These are phyloP conservation scores for Diplotaxis tenuifolia DNA, from an alignment of 345 rosid genomes.

Conservation along the genomic window DNA sequence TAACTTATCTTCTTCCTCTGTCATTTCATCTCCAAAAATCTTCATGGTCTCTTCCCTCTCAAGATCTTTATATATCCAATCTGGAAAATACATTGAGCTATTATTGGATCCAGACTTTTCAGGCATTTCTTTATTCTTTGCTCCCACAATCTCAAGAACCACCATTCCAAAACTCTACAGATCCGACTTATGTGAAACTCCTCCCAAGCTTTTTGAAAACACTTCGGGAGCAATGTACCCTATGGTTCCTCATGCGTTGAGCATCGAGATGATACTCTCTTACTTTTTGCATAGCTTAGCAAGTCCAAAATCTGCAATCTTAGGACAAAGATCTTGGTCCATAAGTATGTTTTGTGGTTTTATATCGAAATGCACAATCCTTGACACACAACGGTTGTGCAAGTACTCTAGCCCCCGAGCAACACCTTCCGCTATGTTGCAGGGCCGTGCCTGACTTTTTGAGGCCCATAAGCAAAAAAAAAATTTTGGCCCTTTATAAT, in stretches of 20 bases:
- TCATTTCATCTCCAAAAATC: background rate
- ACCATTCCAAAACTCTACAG: background rate
- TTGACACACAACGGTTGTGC: background rate
- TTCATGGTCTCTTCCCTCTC: background rate
- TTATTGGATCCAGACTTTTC: background rate
- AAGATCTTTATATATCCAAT: background rate
- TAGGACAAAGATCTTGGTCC: background rate
- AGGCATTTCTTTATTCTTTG: background rate
- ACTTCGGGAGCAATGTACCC: constrained; percentile 1
- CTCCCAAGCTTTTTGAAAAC: background rate
- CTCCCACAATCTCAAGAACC: background rate
- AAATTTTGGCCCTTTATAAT: too few relatives aligned
- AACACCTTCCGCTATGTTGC: background rate
- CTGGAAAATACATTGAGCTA: background rate
- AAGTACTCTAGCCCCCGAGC: background rate
- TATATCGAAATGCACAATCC: background rate
- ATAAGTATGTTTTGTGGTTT: background rate
- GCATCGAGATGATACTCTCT: background rate
- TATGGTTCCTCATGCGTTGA: background rate
- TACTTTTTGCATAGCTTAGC: background rate
- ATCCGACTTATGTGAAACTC: background rate
- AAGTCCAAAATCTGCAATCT: background rate
- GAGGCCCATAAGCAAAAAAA: too few relatives aligned
- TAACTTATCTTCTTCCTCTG: background rate
- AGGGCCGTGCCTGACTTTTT: too few relatives aligned